Conservation (phyloP, 768 basidiomycete species). For the Termitomyces sp. region DNA sequence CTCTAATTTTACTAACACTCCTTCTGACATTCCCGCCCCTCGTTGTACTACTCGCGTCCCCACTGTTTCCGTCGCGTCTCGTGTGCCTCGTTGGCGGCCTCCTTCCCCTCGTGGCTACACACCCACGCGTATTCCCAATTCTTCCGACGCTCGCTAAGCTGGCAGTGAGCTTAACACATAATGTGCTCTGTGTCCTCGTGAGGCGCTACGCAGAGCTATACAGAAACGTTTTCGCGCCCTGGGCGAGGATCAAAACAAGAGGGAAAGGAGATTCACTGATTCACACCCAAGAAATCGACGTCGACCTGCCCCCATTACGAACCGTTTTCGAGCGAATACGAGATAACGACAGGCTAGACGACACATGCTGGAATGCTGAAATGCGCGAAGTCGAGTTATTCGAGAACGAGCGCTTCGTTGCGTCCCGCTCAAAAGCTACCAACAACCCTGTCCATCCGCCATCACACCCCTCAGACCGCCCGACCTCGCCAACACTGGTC, state of each 20-base stretch:
- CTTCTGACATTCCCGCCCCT: constrained; percentile 46
- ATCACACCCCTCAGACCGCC: background rate
- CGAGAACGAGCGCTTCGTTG: constrained; percentile 68
- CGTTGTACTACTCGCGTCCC: constrained; percentile 37
- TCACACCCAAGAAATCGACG: background rate
- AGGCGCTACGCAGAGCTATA: background rate
- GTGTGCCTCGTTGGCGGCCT: constrained; percentile 35
- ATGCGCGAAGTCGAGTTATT: constrained; percentile 68
- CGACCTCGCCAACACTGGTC: background rate
- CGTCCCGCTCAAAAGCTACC: background rate
- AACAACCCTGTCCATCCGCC: background rate
- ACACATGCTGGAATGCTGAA: constrained; percentile 60
- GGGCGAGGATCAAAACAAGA: background rate
- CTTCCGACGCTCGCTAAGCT: constrained; percentile 1
- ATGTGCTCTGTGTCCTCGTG: background rate
- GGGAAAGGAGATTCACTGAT: background rate
- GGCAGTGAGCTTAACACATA: background rate
- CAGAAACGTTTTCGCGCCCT: background rate
- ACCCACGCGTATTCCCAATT: constrained; percentile 11
- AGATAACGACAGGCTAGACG: constrained; percentile 63
- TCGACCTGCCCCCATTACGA: constrained; percentile 7
- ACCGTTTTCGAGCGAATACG: constrained; percentile 34
- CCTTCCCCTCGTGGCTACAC: constrained; percentile 8
- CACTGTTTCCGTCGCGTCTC: constrained; percentile 42
- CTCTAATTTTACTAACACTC: constrained; percentile 45